Evolutionary conservation across 2,329 filamentous ascomycete genomes (phyloP).

Genomic region (Penicillium sp.): DNA sequence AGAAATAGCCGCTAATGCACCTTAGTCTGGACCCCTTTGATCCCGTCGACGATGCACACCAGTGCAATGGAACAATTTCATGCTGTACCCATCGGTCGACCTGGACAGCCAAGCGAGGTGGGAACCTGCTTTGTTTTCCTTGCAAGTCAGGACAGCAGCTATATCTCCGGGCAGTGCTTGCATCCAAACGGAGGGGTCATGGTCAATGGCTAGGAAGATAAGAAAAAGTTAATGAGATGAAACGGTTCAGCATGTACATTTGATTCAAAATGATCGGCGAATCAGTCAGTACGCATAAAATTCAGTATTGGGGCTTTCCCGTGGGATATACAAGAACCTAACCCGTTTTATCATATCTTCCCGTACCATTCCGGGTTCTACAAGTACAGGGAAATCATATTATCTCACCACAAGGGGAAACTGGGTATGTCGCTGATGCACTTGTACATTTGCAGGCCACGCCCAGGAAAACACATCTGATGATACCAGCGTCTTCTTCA

Average conservation of each 20-base stretch:
- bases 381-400: neutral
- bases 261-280: no score
- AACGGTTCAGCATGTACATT: no score
- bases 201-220: conserved; percentile 45
- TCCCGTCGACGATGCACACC: conserved; percentile 69
- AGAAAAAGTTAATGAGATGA: neutral
- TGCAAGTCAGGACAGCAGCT: conserved; percentile 69
- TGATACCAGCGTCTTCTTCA: neutral
- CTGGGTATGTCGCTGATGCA: neutral
- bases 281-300: neutral
- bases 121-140: conserved; percentile 80
- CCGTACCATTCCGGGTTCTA: neutral
- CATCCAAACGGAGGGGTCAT: conserved; percentile 62
- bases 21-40: conserved; percentile 72
- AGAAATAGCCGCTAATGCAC: conserved; percentile 1
- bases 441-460: neutral
- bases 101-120: conserved; percentile 76
- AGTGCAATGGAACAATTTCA: conserved; percentile 70
- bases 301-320: neutral
- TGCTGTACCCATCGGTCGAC: conserved; percentile 70
- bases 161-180: conserved; percentile 68
- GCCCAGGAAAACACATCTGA: neutral
- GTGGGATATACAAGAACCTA: neutral
- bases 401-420: neutral
- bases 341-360: neutral